phyloP scores from a whole-genome alignment of 345 rosid species.

The Sonneratia alba region DNA sequence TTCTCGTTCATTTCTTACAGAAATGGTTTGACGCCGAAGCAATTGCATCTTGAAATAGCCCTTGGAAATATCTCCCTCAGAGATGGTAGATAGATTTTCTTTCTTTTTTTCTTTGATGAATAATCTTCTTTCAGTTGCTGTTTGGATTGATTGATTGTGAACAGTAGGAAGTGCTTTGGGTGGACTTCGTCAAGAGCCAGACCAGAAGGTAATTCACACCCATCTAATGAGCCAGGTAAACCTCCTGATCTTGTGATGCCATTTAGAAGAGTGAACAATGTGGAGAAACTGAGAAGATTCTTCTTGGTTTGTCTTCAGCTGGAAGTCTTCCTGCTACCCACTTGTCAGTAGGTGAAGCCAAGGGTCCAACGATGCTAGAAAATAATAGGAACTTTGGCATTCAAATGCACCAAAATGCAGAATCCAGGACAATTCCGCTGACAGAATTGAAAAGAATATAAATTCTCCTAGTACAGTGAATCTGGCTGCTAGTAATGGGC shows the following conservation, averaged over 20 bases:
- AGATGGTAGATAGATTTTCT: conserved; percentile 44
- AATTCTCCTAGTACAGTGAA: not conserved
- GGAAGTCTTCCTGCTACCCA: conserved; percentile 47
- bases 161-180: conserved; percentile 6
- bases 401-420: conserved; percentile 39
- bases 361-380: conserved; percentile 30
- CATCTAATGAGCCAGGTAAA: conserved; percentile 22
- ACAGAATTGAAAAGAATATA: conserved; percentile 4
- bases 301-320: conserved; percentile 26
- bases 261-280: conserved; percentile 40
- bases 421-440: not conserved
- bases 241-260: conserved; percentile 33
- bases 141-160: conserved; percentile 2
- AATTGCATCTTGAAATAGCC: conserved; percentile 77
- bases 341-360: conserved; percentile 31
- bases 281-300: conserved; percentile 25
- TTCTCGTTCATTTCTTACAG: conserved; percentile 27
- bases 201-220: conserved; percentile 9
- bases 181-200: conserved; percentile 9
- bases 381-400: conserved; percentile 37
- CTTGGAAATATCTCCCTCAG: conserved; percentile 60
- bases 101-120: conserved; percentile 1
- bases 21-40: conserved; percentile 70
- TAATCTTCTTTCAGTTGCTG: conserved; percentile 3
- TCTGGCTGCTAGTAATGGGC: conserved; percentile 2